These are phyloP conservation scores for Podospora fimiseda DNA, from an alignment of 495 filamentous ascomycete genomes.

Conservation along the genomic window DNA sequence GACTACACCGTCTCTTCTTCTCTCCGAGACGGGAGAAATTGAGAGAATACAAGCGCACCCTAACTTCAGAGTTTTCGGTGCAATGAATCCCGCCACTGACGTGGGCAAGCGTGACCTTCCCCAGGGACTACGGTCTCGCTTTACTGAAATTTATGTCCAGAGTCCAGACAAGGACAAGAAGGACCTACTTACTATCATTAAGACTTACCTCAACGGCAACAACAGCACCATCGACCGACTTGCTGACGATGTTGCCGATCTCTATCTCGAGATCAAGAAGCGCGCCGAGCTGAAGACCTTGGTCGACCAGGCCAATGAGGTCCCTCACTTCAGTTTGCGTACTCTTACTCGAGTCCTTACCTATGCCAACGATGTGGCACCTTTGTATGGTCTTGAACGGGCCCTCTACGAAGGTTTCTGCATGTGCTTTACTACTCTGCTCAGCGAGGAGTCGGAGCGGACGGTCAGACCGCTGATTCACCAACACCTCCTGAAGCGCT, in stretches of 20 bases:
- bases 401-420: constrained; percentile 92
- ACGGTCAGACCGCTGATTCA: constrained; percentile 76
- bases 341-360: constrained; percentile 85
- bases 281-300: constrained; percentile 74
- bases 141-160: constrained; percentile 89
- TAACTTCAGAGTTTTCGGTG: constrained; percentile 92
- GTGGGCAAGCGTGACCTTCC: constrained; percentile 92
- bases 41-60: constrained; percentile 85
- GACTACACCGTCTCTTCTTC: constrained; percentile 70
- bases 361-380: constrained; percentile 76
- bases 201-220: constrained; percentile 71
- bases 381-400: constrained; percentile 80
- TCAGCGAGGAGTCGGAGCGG: constrained; percentile 70
- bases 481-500: constrained; percentile 62
- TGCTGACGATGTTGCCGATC: constrained; percentile 67
- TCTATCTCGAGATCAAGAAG: constrained; percentile 82
- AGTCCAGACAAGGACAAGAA: constrained; percentile 79
- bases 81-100: constrained; percentile 99
- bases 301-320: constrained; percentile 88
- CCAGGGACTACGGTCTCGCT: constrained; percentile 56
- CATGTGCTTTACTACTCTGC: constrained; percentile 92
- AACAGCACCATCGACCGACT: constrained; percentile 57
- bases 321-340: constrained; percentile 91
- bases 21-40: constrained; percentile 86
- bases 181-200: constrained; percentile 76